These are phyloP conservation scores for Dillenia turbinata DNA, from an alignment of 164 flowering plant species.

Conservation along the genomic window DNA sequence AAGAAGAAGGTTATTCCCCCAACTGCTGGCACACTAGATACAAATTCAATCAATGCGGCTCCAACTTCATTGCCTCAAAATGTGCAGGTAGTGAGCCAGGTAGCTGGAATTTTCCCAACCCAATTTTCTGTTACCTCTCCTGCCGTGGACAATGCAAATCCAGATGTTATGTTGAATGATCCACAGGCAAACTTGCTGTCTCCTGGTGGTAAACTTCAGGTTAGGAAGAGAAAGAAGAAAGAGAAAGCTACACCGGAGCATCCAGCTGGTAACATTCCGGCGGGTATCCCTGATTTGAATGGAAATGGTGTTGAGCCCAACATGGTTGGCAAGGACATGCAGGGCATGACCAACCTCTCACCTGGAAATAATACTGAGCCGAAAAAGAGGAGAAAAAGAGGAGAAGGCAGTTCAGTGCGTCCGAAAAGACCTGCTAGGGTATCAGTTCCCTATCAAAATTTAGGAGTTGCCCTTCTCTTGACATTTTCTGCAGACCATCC, in stretches of 20 bases:
- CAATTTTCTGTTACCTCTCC: too few species aligned
- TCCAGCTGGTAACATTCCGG: background rate
- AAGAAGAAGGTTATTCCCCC: too few species aligned
- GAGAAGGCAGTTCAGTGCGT: conserved; percentile 5
- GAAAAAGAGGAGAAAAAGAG: conserved; percentile 32
- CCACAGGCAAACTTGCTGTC: too few species aligned
- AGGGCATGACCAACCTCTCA: too few species aligned
- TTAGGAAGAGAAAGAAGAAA: background rate
- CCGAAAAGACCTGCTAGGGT: conserved; percentile 9
- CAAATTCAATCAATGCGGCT: too few species aligned
- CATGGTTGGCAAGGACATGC: background rate
- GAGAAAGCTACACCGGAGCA: background rate
- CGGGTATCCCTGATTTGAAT: conserved; percentile 11
- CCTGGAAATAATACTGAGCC: conserved; percentile 1
- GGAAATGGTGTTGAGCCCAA: background rate
- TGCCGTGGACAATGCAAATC: too few species aligned
- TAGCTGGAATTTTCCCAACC: too few species aligned
- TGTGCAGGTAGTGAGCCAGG: too few species aligned
- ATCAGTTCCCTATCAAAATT: conserved; percentile 4
- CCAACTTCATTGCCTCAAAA: too few species aligned
- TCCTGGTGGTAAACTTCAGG: too few species aligned
- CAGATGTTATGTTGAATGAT: too few species aligned
- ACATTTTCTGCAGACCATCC: conserved; percentile 40
- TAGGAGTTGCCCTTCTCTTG: conserved; percentile 34
- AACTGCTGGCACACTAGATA: too few species aligned